Base-by-base conservation (phyloP, 768 basidiomycete genomes). In the Pulveroboletus frians region DNA sequence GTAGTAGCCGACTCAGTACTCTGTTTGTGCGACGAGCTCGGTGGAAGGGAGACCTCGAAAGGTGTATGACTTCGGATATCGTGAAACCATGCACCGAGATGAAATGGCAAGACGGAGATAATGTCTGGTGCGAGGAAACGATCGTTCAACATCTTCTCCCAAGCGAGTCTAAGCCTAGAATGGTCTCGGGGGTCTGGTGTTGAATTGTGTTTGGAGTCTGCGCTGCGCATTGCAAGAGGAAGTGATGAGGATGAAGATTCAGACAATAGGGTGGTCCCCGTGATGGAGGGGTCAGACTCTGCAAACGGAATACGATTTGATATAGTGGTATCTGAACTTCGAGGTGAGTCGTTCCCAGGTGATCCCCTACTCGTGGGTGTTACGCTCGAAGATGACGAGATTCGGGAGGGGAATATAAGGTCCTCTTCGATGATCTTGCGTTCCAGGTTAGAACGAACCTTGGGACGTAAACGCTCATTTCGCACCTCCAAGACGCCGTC, bases 401-500 rank as follows among this genome's bases (percentile, higher is more conserved):
- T 32, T 43, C 58, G 54, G 39, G 73, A 79, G 8, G 86, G 86
- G 59, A 88, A 88, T 40, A 86, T 73, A 7, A 81, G 72, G 59
- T 87, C 85, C 50, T 89, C 86, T 62, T 87, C 86, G 32, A 87
- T 76, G 9, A 87, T 71, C 85, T 88, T 53, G 8, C n/a, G 40
- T 14, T 48, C 26, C 8, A 30, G 46, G 47, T 58, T 26, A 56
- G 43, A 55, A 43, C 34, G 44, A 39, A 14, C 0, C 23, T 10
- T 8, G 7, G 35, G 32, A 32, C 39, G 46, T 26, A 50, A 37
- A 39, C 4, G 4, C 9, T 49, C 17, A 34, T 43, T 52, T 57
- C 68, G 43, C 51, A 85, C 85, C 78, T 89, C 87, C 11, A 88
- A 61, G 13, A 79, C 66, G 23, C 75, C 85, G 15, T 80, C 75